Base-by-base conservation (phyloP, 2,329 filamentous ascomycete genomes). In the Drechslerella coelobrocha region DNA sequence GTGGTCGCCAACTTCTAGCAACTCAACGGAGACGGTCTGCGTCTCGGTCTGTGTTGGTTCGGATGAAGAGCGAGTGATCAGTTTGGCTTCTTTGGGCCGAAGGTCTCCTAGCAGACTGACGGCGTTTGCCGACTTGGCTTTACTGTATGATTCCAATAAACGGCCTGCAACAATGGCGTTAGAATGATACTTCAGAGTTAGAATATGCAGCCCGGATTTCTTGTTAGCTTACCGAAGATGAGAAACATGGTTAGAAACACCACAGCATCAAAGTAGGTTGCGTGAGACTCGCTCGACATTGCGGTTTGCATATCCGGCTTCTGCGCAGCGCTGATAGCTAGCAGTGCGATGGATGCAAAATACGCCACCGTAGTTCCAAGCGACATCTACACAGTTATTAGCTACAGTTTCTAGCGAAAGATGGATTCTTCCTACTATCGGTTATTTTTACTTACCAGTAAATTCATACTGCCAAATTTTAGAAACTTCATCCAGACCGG, bases 401-500 rank as follows among this genome's bases (percentile, higher is more conserved):
- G 12, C 29, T 34, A 6, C 29, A n/a, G n/a, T n/a, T n/a, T n/a
- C n/a, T n/a, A n/a, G n/a, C n/a, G n/a, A n/a, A n/a, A n/a, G n/a
- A n/a, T n/a, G n/a, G n/a, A n/a, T n/a, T n/a, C n/a, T n/a, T n/a
- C n/a, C n/a, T n/a, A n/a, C n/a, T n/a, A n/a, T n/a, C n/a, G n/a
- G n/a, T n/a, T n/a, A n/a, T n/a, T n/a, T n/a, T n/a, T 17, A 61
- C 68, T 54, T 29, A 72, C 68, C 68, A 97, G 84, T 81, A 95
- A 89, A 77, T 96, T 96, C 92, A 97, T 97, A 81, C 92, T 96
- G 7, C 92, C 92, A 76, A 97, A 97, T n/a, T 89, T 87, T 78
- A 92, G 91, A 76, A 97, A 92, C 12, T 92, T 84, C 74, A 88
- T 85, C 14, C 90, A 75, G 2, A 95, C 78, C 0, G 91, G 89